Percentiles rank a stretch among this genome's conserved stretches.
phyloP scores from a whole-genome alignment of 805 yeast genomes.

The Wickerhamomyces xylosicus region DNA sequence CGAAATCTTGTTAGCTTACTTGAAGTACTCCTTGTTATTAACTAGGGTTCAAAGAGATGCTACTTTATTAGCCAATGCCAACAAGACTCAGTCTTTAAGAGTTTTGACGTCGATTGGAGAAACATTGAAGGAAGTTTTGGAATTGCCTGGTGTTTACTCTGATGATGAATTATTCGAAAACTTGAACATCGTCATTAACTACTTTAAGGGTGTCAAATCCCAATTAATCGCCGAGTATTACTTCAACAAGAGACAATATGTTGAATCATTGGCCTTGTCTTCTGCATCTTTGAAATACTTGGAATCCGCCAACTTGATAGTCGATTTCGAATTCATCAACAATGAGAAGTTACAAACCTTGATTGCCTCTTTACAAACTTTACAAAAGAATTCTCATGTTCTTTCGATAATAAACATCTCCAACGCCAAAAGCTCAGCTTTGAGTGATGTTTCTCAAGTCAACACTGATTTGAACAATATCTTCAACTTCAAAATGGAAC shows the following conservation, averaged over 20 bases:
- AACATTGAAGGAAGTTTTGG: slow-evolving; percentile 51
- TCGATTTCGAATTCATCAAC: slow-evolving; percentile 25
- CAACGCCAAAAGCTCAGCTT: slow-evolving; percentile 18
- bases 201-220: slow-evolving; percentile 35
- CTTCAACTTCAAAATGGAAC: slow-evolving; percentile 27
- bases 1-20: slow-evolving; percentile 66
- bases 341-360: slow-evolving; percentile 21
- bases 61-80: slow-evolving; percentile 13
- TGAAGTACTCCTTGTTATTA: slow-evolving; percentile 56
- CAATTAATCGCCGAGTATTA: slow-evolving; percentile 35
- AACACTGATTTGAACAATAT: slow-evolving; percentile 17
- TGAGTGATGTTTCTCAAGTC: slow-evolving; percentile 10
- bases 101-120: slow-evolving; percentile 32
- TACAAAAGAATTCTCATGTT: slow-evolving; percentile 27
- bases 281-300: slow-evolving; percentile 19
- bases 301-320: slow-evolving; percentile 2
- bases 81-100: slow-evolving; percentile 25
- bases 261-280: slow-evolving; percentile 38
- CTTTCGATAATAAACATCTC: slow-evolving; percentile 34
- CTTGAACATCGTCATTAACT: slow-evolving; percentile 37
- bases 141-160: slow-evolving; percentile 86
- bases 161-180: slow-evolving; percentile 59
- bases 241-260: slow-evolving; percentile 27
- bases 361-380: slow-evolving; percentile 9
- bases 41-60: slow-evolving; percentile 65